Percentiles rank a stretch among this genome's conserved stretches.
phyloP scores from a whole-genome alignment of 75 land plant genomes.

The Azolla pinnata region DNA sequence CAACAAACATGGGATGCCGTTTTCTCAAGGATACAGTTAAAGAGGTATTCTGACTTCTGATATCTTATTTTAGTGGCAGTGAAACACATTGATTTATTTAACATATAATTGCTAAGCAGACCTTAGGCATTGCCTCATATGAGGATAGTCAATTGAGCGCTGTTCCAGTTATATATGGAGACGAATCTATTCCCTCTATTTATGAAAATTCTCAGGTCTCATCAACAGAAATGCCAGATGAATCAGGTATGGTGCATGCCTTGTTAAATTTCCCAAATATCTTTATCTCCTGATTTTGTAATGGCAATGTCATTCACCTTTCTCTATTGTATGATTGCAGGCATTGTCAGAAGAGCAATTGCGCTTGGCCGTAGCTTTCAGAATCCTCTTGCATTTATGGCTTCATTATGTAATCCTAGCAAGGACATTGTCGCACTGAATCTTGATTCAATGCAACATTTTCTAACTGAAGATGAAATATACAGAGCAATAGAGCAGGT shows the following conservation, averaged over 20 bases:
- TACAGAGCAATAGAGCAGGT: conserved; percentile 75
- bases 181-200: conserved; percentile 73
- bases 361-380: conserved; percentile 93
- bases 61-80: too few species aligned
- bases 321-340: conserved; percentile 24
- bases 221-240: conserved; percentile 66
- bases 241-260: conserved; percentile 70
- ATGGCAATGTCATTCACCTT: not conserved
- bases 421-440: conserved; percentile 84
- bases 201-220: conserved; percentile 89
- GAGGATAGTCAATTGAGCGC: conserved; percentile 71
- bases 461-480: conserved; percentile 68
- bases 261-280: too few species aligned
- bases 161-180: conserved; percentile 58
- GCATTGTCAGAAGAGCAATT: conserved; percentile 83
- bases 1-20: not conserved
- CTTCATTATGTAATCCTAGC: conserved; percentile 81
- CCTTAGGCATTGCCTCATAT: conserved; percentile 71
- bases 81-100: not conserved
- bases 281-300: too few species aligned
- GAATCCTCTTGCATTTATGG: conserved; percentile 90
- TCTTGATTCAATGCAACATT: conserved; percentile 54
- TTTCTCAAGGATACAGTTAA: not conserved
- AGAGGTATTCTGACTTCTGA: not conserved
- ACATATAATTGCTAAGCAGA: not conserved